Conservation (phyloP, 106 monocot genomes). For the Acorus gramineus region DNA sequence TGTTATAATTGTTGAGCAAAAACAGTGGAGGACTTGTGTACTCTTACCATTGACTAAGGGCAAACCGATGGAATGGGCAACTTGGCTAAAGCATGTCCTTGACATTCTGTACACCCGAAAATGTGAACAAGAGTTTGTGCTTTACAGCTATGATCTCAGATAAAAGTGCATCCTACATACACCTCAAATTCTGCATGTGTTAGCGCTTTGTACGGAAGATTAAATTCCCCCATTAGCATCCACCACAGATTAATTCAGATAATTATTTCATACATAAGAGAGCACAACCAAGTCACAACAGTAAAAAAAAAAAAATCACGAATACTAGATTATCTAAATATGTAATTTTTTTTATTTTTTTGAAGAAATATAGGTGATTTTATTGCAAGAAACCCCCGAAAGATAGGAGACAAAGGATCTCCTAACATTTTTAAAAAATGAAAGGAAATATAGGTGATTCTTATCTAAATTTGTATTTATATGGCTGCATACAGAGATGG, state of each 20-base stretch:
- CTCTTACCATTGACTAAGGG: constrained; percentile 35
- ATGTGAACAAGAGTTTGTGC: background rate
- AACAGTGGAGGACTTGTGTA: no score
- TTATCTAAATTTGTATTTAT: no score
- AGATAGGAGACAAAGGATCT: no score
- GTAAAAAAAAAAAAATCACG: constrained; percentile 12
- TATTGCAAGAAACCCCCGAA: no score
- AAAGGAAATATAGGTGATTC: no score
- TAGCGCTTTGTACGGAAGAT: constrained; percentile 69
- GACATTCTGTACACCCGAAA: constrained; percentile 35
- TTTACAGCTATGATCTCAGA: background rate
- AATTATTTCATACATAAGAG: constrained; percentile 1
- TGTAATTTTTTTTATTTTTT: no score
- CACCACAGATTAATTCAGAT: constrained; percentile 28
- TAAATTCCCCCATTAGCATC: constrained; percentile 65
- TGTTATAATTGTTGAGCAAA: no score
- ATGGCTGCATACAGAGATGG: no score
- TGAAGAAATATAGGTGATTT: no score
- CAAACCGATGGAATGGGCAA: constrained; percentile 59
- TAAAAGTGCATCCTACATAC: background rate
- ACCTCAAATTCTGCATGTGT: constrained; percentile 81
- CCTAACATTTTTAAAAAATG: no score
- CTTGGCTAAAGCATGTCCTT: constrained; percentile 69
- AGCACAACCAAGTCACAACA: background rate
- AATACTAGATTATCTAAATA: constrained; percentile 13